Base-by-base conservation (phyloP, 2,329 filamentous ascomycete species). In the Exophiala sp. region DNA sequence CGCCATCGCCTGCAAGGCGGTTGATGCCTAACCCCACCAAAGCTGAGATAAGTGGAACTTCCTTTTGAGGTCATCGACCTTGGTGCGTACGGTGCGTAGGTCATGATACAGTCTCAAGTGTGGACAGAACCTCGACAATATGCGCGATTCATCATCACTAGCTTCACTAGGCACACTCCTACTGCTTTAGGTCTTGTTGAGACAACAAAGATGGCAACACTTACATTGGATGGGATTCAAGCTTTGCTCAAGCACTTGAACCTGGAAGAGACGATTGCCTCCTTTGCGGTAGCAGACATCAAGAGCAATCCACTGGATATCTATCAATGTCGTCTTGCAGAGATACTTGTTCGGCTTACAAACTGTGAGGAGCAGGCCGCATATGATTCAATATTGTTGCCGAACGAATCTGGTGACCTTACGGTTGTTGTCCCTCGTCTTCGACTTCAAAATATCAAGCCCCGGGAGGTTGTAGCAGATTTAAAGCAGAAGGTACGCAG, bases 371-470 rank as follows among this genome's bases (percentile, higher is more conserved):
- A 78, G 33, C 75, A 79, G 50, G 83, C 90, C 63, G 85, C 95
- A 67, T 91, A 88, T 72, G 82, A 83, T 21, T 83, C 84, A 35
- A 75, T 95, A 39, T 82, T 87, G 74, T 92, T 88, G 88, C 92
- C 89, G 4, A 78, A 83, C 18, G 89, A 94, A 61, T 90, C 91
- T 75, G 90, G 90, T 44, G 90, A 95, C 71, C 74, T 95, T 63
- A 81, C 88, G 49, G 73, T 95, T 43, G 85, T 89, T 7, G 83
- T 89, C 7, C 88, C 90, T 12, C 87, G 89, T n/a, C 79, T 95
- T 59, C 80, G 89, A 58, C 72, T 92, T 65, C 92, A 87, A 73
- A 84, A 84, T 60, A 78, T 78, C 69, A 87, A 87, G 68, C 83
- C 84, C 9, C 74, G 77, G 57, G 82, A 81, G 62, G 73, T 87